phyloP scores from a whole-genome alignment of 495 filamentous ascomycete species.

The Xylaria curta region DNA sequence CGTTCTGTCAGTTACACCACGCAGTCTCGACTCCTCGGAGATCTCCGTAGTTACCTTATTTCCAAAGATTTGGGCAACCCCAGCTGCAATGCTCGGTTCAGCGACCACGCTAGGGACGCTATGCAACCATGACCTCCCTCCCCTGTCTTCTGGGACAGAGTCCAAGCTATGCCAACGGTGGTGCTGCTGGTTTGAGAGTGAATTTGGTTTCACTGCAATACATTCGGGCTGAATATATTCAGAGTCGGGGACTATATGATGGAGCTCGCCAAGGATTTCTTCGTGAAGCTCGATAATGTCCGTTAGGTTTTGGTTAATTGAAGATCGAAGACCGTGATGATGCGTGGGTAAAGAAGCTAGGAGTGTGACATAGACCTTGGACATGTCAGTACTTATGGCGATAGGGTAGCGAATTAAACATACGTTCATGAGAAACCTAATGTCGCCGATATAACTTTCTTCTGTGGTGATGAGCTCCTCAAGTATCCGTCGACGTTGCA shows the following conservation, averaged over 20 bases:
- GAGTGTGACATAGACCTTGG: constrained; percentile 70
- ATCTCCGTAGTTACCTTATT: constrained; percentile 63
- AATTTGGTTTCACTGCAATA: constrained; percentile 33
- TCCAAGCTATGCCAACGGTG: constrained; percentile 67
- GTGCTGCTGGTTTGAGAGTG: constrained; percentile 46
- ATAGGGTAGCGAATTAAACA: constrained; percentile 30
- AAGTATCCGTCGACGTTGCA: constrained; percentile 76
- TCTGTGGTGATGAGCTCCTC: constrained; percentile 87
- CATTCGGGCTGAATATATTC: constrained; percentile 61
- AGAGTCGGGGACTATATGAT: constrained; percentile 65
- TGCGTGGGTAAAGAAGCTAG: constrained; percentile 65
- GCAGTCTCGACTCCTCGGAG: constrained; percentile 23
- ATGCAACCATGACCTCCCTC: constrained; percentile 49
- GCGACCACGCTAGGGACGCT: constrained; percentile 62
- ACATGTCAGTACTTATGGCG: constrained; percentile 11
- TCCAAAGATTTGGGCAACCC: constrained; percentile 79
- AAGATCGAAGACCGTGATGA: constrained; percentile 60
- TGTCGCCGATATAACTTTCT: constrained; percentile 84
- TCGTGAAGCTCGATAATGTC: constrained; percentile 77
- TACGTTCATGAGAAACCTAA: constrained; percentile 87
- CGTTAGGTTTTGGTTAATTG: constrained; percentile 69
- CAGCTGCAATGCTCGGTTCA: constrained; percentile 72
- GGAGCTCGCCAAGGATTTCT: constrained; percentile 70
- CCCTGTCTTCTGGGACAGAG: constrained; percentile 59
- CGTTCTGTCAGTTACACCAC: constrained; percentile 26